Evolutionary conservation across 2,329 filamentous ascomycete species (phyloP).

Genomic region (Alternaria sp.): DNA sequence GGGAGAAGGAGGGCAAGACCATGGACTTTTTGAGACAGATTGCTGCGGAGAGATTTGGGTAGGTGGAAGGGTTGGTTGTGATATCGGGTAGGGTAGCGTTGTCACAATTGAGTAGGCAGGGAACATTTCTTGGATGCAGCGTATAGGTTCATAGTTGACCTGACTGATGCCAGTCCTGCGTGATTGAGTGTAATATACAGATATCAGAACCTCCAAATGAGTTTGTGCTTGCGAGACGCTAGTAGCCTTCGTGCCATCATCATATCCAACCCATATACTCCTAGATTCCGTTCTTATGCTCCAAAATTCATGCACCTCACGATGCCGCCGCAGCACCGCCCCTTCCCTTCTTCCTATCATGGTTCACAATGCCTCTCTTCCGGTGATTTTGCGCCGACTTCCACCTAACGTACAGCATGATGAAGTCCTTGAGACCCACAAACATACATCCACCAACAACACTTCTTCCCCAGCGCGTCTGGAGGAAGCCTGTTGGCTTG

Average conservation of each 20-base stretch:
- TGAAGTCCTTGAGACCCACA: conserved; percentile 78
- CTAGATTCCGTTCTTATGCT: neutral
- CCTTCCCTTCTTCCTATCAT: conserved; percentile 16
- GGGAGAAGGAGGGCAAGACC: conserved; percentile 82
- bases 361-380: conserved; percentile 56
- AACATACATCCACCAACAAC: conserved; percentile 89
- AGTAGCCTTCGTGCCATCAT: neutral
- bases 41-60: conserved; percentile 74
- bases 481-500: conserved; percentile 72
- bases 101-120: neutral
- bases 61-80: neutral
- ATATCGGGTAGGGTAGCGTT: no score
- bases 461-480: conserved; percentile 88
- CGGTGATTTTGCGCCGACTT: conserved; percentile 60
- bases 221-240: neutral
- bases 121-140: neutral
- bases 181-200: neutral
- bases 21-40: conserved; percentile 82
- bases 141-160: neutral
- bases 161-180: neutral
- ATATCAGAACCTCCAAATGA: neutral
- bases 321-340: neutral
- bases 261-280: neutral
- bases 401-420: conserved; percentile 67
- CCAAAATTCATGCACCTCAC: neutral